A percentile compares a stretch with the other conserved stretches of the same genome.
Conservation (phyloP, 73 alveolate genomes). For the Stentor roeselii region DNA sequence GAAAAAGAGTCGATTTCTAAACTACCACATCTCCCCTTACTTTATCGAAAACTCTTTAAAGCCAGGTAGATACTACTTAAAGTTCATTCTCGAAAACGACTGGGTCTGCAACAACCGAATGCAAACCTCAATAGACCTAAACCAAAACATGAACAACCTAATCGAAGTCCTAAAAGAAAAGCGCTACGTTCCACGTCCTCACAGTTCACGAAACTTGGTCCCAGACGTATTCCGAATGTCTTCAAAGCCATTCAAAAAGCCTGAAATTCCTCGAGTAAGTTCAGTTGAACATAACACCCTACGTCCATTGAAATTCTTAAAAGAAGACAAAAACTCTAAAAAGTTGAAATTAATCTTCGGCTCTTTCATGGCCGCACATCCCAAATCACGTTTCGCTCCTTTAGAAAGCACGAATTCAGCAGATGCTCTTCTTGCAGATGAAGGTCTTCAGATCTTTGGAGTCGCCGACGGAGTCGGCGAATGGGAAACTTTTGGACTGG, state of each 20-base stretch:
- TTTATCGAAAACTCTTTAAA: not conserved
- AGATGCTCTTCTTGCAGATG: conserved; percentile 7
- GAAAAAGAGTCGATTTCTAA: not conserved
- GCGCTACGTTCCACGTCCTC: not conserved
- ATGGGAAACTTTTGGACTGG: conserved; percentile 30
- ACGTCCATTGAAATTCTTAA: conserved; percentile 1
- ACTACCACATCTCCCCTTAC: not conserved
- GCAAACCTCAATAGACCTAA: not conserved
- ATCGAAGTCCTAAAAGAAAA: not conserved
- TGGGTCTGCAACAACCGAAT: not conserved
- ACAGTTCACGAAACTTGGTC: not conserved
- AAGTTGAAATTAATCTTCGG: not conserved
- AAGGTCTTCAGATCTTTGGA: conserved; percentile 3
- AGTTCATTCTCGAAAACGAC: conserved; percentile 6
- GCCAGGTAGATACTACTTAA: conserved; percentile 10
- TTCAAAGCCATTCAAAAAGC: not conserved
- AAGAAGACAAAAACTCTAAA: conserved; percentile 7
- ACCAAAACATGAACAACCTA: conserved; percentile 22
- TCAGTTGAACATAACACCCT: not conserved
- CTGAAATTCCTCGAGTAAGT: not conserved
- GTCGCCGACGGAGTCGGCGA: conserved; percentile 37
- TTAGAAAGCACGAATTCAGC: not conserved
- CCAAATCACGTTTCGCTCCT: conserved; percentile 6
- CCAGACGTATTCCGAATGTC: not conserved
- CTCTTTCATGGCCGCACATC: not conserved